Conservation (phyloP, 768 basidiomycete genomes). For the Leccinum ochraceum region DNA sequence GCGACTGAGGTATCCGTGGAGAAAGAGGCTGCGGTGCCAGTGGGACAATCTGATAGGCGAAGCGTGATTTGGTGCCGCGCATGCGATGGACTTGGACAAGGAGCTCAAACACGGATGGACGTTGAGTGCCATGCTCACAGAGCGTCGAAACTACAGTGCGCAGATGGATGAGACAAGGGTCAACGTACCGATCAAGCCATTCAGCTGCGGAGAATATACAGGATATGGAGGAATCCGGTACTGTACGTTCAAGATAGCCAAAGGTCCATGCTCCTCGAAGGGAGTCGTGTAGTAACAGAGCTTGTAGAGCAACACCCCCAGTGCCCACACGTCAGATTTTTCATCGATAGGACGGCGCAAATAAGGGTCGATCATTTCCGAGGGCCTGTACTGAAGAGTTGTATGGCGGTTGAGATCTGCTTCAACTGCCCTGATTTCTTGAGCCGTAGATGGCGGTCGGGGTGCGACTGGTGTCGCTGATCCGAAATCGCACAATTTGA, state of each 20-base stretch:
- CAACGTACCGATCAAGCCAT: conserved; percentile 72
- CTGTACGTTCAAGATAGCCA: conserved; percentile 96
- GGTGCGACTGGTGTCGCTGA: conserved; percentile 77
- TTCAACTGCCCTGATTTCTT: conserved; percentile 86
- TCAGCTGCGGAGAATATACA: conserved; percentile 82
- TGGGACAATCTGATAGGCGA: conserved; percentile 61
- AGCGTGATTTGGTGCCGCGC: conserved; percentile 83
- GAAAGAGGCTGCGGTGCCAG: conserved; percentile 49
- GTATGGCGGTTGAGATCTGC: conserved; percentile 93
- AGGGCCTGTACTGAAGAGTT: conserved; percentile 96
- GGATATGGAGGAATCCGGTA: conserved; percentile 91
- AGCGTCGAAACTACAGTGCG: conserved; percentile 77
- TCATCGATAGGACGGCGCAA: conserved; percentile 83
- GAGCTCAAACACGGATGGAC: conserved; percentile 88
- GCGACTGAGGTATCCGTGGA: conserved; percentile 38
- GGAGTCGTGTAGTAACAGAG: conserved; percentile 99
- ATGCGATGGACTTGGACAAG: conserved; percentile 81
- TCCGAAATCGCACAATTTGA: conserved; percentile 98
- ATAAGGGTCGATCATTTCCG: conserved; percentile 96
- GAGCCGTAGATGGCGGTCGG: conserved; percentile 71
- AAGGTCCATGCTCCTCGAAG: conserved; percentile 95
- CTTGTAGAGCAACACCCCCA: conserved; percentile 96
- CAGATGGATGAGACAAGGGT: conserved; percentile 12
- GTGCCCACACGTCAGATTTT: conserved; percentile 97
- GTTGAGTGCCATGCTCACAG: conserved; percentile 81